Evolutionary conservation across 1,284 basidiomycete genomes (phyloP).

Genomic region (Entoloma clypeatum): DNA sequence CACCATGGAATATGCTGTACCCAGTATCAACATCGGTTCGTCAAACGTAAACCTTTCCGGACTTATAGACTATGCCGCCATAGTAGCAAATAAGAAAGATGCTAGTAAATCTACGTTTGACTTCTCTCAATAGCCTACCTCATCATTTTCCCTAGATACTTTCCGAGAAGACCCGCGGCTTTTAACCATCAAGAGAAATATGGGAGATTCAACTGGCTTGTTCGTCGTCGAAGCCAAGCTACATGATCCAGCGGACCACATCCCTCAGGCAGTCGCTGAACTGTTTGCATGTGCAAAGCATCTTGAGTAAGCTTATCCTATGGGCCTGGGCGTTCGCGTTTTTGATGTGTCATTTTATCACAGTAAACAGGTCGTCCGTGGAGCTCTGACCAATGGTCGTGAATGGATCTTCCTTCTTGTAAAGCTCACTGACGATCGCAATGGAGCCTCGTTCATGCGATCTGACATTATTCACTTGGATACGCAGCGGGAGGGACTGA

Average conservation of each 20-base stretch:
- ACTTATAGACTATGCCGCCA: slow-evolving; percentile 17
- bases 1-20: too few species aligned
- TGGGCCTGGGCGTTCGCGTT: background rate
- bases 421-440: too few species aligned
- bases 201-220: slow-evolving; percentile 5
- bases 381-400: slow-evolving; percentile 22
- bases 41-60: too few species aligned
- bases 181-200: too few species aligned
- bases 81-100: slow-evolving; percentile 6
- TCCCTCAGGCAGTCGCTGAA: slow-evolving; percentile 19
- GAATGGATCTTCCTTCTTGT: slow-evolving; percentile 25
- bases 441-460: too few species aligned
- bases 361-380: slow-evolving; percentile 21
- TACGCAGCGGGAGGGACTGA: too few species aligned
- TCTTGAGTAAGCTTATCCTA: slow-evolving; percentile 11
- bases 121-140: slow-evolving; percentile 9
- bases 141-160: slow-evolving; percentile 2
- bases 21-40: too few species aligned
- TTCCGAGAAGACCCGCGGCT: too few species aligned
- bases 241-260: slow-evolving; percentile 9
- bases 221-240: slow-evolving; percentile 20
- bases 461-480: too few species aligned
- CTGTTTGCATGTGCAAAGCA: slow-evolving; percentile 19
- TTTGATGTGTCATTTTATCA: background rate
- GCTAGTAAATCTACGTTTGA: slow-evolving; percentile 11